These are phyloP conservation scores for Solanum chaucha DNA, from an alignment of 257 asterid genomes.

Conservation along the genomic window DNA sequence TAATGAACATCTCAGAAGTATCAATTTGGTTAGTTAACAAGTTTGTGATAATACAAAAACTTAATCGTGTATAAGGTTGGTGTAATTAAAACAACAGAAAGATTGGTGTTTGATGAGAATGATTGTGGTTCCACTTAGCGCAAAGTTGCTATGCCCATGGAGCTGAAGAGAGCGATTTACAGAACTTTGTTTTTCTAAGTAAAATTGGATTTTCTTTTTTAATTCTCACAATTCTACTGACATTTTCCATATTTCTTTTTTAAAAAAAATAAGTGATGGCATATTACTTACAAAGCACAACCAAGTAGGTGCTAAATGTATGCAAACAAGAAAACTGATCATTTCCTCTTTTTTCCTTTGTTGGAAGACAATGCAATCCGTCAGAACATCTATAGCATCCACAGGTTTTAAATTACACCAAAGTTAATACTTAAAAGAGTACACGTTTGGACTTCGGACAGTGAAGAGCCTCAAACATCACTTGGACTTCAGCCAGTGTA, in stretches of 20 bases:
- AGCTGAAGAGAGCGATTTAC: neutral
- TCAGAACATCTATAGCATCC: neutral
- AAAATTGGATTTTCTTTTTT: neutral
- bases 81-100: neutral
- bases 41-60: neutral
- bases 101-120: neutral
- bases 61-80: neutral
- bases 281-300: neutral
- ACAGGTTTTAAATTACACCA: neutral
- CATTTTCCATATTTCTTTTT: neutral
- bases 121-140: neutral
- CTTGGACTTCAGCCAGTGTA: neutral
- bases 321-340: neutral
- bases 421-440: neutral
- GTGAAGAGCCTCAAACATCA: neutral
- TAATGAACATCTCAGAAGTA: neutral
- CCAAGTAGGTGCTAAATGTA: neutral
- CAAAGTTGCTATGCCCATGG: neutral
- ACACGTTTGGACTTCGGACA: neutral
- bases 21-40: neutral
- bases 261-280: neutral
- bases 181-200: neutral
- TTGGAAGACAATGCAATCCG: neutral
- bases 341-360: neutral
- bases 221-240: neutral